Base-by-base conservation (phyloP, 2,329 filamentous ascomycete species). In the Davidsoniella australis region DNA sequence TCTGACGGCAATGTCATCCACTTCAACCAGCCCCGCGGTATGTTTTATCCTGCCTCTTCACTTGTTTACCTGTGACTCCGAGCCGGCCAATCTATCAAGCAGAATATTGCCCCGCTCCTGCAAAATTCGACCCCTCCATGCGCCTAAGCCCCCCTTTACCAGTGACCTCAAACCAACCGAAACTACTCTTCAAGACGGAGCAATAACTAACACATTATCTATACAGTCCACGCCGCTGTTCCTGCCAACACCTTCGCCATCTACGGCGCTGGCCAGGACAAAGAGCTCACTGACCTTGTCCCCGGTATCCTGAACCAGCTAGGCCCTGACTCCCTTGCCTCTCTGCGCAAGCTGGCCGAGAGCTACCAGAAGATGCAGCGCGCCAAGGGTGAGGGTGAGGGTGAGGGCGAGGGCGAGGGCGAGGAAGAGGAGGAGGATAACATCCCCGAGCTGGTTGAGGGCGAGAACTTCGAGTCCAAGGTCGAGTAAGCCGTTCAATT, bases 341-440 rank as follows among this genome's bases (percentile, higher is more conserved):
- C 87, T 56, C 85, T 98, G 63, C 85, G 91, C 69, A 96, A 96
- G 76, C 79, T 98, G 56, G 91, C 91, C 61, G 91, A 98, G 78
- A 93, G 84, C 78, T 98, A 98, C 78, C 91, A 98, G 80, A 91
- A 79, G 73, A 80, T 96, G 79, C 89, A 95, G 73, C 94, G 94
- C 82, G 82, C 80, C 64, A 84, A 85, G 68, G 85, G 83, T 63
- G 80, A 74, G 49, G 81, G 79, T 57, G 84, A 79, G 61, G 80
- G 83, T 67, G 84, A 94, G 58, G 89, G 95, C 52, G 85, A 91
- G 61, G 80, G 83, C 67, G 84, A 94, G 58, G 89, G 95, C 52
- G 85, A 91, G 55, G 80, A 83, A 67, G 84, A 94, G 58, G 89
- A 95, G 51, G 85, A 91, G 55, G 87, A 94, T 59, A 91, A 96